Percentiles rank a stretch among this genome's conserved stretches.
These are phyloP conservation scores for Cystoisospora suis DNA, from an alignment of 169 alveolate genomes.

Conservation along the genomic window DNA sequence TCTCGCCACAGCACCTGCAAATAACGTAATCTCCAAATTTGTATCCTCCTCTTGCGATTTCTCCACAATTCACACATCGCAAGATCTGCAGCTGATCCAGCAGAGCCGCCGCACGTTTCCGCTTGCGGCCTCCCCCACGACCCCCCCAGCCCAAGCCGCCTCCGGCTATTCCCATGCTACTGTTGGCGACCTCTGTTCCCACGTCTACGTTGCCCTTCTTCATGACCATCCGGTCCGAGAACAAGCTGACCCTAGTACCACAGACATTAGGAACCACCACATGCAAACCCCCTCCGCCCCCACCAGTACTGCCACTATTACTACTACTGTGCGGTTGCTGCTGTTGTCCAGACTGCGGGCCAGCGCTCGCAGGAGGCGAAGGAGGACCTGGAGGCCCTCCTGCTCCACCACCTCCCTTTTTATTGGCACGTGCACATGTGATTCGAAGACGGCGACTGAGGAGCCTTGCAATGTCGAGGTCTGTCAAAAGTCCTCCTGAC, in stretches of 20 bases:
- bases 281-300: not conserved
- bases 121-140: slow-evolving; percentile 26
- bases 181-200: not conserved
- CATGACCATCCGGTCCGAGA: not conserved
- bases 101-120: slow-evolving; percentile 63
- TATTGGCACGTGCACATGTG: not conserved
- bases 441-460: slow-evolving; percentile 9
- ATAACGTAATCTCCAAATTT: slow-evolving; percentile 55
- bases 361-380: not conserved
- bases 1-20: slow-evolving; percentile 49
- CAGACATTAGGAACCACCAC: too few species aligned
- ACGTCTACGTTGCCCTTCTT: not conserved
- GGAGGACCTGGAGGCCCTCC: not conserved
- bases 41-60: slow-evolving; percentile 40
- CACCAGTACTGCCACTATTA: too few species aligned
- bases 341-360: too few species aligned
- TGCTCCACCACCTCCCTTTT: not conserved
- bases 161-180: not conserved
- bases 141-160: not conserved
- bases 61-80: slow-evolving; percentile 45
- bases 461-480: not conserved
- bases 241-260: not conserved
- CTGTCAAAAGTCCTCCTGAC: too few species aligned
- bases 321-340: too few species aligned
- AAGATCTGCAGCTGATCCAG: slow-evolving; percentile 52